A percentile compares a stretch with the other conserved stretches of the same genome.
phyloP scores from a whole-genome alignment of 129 eudicot genomes.

The Flaveria ramosissima region DNA sequence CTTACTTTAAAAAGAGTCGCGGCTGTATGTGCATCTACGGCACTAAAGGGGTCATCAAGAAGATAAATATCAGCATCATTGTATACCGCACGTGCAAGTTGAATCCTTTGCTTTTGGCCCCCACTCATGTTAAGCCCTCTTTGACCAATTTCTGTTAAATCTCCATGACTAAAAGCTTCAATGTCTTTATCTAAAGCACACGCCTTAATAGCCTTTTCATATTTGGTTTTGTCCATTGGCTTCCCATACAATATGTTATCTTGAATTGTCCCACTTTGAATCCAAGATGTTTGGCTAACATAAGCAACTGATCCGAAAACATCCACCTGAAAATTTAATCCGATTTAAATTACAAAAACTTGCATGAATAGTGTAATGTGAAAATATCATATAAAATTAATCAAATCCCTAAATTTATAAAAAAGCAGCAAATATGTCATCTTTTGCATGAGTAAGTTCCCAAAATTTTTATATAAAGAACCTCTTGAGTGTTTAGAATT shows the following conservation, averaged over 20 bases:
- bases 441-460: neutral
- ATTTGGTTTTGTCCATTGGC: conserved; percentile 62
- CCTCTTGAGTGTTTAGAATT: neutral
- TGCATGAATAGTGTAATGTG: neutral
- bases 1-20: conserved; percentile 69
- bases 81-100: conserved; percentile 83
- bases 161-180: conserved; percentile 59
- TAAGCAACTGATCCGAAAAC: conserved; percentile 69
- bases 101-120: conserved; percentile 91
- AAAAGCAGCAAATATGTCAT: neutral
- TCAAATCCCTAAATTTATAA: neutral
- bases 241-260: conserved; percentile 79
- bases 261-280: conserved; percentile 78
- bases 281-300: conserved; percentile 85
- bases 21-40: conserved; percentile 92
- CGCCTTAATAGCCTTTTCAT: conserved; percentile 56
- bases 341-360: neutral
- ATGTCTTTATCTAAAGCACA: conserved; percentile 81
- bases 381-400: neutral
- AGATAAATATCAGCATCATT: conserved; percentile 81
- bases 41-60: conserved; percentile 92
- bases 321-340: conserved; percentile 44
- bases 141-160: conserved; percentile 84
- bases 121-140: conserved; percentile 90
- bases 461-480: neutral